phyloP scores from a whole-genome alignment of 352 stramenopile genomes.

The Pythium rishiriense region DNA sequence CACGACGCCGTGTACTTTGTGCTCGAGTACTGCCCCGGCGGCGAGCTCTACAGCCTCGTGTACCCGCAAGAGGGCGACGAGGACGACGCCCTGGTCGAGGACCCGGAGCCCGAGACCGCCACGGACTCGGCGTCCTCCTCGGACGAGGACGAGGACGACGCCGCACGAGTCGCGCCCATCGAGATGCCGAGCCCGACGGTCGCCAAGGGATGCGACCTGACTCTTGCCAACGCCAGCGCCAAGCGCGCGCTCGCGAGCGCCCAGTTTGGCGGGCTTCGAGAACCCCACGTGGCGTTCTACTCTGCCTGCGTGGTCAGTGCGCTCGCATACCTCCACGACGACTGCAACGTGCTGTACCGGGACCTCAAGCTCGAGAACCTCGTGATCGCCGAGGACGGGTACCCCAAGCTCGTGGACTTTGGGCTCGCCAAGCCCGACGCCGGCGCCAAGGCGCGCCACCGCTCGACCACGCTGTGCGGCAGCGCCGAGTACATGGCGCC shows the following conservation, averaged over 20 bases:
- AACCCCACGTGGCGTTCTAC: slow-evolving; percentile 93
- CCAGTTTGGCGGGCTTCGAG: slow-evolving; percentile 70
- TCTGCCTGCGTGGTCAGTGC: slow-evolving; percentile 92
- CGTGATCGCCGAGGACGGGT: slow-evolving; percentile 85
- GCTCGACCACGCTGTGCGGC: slow-evolving; percentile 62
- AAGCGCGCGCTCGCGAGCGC: slow-evolving; percentile 37
- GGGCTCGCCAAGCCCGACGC: slow-evolving; percentile 60
- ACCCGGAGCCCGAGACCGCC: slow-evolving; percentile 26
- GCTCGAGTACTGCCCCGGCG: slow-evolving; percentile 69
- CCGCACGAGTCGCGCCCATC: background rate
- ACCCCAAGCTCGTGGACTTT: slow-evolving; percentile 80
- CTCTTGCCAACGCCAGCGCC: slow-evolving; percentile 37
- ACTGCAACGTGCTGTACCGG: slow-evolving; percentile 64
- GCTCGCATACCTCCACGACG: slow-evolving; percentile 82
- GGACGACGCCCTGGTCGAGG: background rate
- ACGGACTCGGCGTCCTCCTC: slow-evolving; percentile 4
- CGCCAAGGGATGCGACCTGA: background rate
- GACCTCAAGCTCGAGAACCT: slow-evolving; percentile 91
- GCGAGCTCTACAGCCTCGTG: slow-evolving; percentile 89
- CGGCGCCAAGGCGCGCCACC: slow-evolving; percentile 25
- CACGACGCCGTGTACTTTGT: slow-evolving; percentile 71
- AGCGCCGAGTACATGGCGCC: slow-evolving; percentile 80
- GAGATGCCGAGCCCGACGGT: no score
- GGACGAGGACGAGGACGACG: slow-evolving; percentile 5
- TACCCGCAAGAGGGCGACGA: slow-evolving; percentile 65